Percentiles rank a stretch among this genome's conserved stretches.
phyloP scores from a whole-genome alignment of 2,329 filamentous ascomycete species.

The Cladobotryum protrusum region DNA sequence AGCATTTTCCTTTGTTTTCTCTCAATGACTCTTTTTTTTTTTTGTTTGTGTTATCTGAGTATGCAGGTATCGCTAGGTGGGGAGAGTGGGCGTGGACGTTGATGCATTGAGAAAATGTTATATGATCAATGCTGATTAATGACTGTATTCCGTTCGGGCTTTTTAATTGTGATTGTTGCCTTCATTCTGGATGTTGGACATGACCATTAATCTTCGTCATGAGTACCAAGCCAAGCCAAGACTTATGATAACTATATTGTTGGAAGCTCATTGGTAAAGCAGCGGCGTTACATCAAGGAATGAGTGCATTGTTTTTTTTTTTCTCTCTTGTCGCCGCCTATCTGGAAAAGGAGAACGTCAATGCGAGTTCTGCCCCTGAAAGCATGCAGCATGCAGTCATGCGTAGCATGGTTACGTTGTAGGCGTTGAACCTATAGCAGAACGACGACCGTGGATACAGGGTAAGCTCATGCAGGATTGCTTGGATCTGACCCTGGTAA shows the following conservation, averaged over 20 bases:
- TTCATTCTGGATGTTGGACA: too few relatives aligned
- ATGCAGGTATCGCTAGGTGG: background rate
- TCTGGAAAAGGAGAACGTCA: background rate
- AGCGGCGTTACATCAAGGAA: background rate
- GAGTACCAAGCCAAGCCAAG: too few relatives aligned
- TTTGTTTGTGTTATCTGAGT: background rate
- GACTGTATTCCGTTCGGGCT: too few relatives aligned
- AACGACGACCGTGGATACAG: background rate
- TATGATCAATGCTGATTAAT: background rate
- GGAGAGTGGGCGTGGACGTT: background rate
- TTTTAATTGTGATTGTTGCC: background rate
- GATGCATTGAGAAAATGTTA: background rate
- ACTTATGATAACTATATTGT: too few relatives aligned
- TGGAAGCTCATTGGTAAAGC: too few relatives aligned
- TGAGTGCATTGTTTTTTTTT: too few relatives aligned
- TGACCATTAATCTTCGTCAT: too few relatives aligned
- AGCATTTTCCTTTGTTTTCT: background rate
- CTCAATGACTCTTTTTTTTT: background rate
- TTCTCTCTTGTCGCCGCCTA: background rate
- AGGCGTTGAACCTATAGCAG: too few relatives aligned
- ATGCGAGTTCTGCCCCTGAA: background rate
- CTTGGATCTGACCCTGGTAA: too few relatives aligned
- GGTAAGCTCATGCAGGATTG: background rate
- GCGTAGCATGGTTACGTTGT: too few relatives aligned
- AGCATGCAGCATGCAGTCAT: background rate